Base-by-base conservation (phyloP, 345 rosid genomes). In the Linum tenue region DNA sequence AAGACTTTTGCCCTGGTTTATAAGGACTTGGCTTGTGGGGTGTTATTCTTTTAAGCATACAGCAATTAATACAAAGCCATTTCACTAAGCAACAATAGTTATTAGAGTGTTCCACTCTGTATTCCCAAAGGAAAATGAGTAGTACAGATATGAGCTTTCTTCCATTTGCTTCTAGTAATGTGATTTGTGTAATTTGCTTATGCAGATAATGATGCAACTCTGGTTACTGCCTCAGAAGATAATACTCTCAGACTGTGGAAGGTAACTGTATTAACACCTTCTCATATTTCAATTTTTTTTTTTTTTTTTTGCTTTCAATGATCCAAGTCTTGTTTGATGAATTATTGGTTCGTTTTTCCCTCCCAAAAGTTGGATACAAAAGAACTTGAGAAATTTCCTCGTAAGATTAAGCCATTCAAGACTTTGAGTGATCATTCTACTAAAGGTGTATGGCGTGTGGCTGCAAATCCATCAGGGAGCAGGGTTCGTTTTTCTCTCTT, bases 151-250 rank as follows among this genome's bases (percentile, higher is more conserved):
- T 22, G 31, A 22, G 31, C 31, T 22, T 22, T 22, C 31, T 22
- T 22, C 31, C 31, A 22, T 22, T 22, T 22, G 31, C 31, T 22
- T 22, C 31, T 22, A 22, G 31, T 22, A 22, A 22, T 22, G 31
- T 22, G 31, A 22, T 22, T 22, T 22, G 31, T 22, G 9, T 10
- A 41, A 67, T 40, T 16, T 85, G 67, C 80, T 88, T 95, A 22
- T 64, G 64, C 72, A 64, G 82, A 76, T 22, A 22, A 22, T 63
- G 40, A 63, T 70, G 77, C 80, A 60, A 76, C 84, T 3, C 73
- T 87, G 40, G 91, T n/a, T 56, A 88, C 99, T 56, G 97, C 97
- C 61, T 89, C 99, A 31, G 91, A 95, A 79, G 99, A 95, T 81
- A 81, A 78, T 64, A 85, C 96, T 39, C 64, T 91, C 65, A 88